phyloP scores from a whole-genome alignment of 2,329 filamentous ascomycete genomes.

The Didymella sp. region DNA sequence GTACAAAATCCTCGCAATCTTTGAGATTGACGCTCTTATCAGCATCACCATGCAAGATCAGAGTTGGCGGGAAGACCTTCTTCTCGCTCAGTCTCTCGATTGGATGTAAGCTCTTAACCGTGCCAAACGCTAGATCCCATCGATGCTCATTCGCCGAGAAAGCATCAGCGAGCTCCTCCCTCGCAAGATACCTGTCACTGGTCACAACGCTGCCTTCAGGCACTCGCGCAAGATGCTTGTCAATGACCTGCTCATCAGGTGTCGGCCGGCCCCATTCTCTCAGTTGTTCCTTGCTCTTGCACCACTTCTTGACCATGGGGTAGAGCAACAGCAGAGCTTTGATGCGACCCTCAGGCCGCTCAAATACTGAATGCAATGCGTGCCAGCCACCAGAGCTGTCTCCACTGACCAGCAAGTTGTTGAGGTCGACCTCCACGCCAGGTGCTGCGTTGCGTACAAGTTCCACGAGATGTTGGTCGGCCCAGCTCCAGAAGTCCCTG shows the following conservation, averaged over 20 bases:
- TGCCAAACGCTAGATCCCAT: constrained; percentile 3
- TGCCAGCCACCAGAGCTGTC: constrained; percentile 41
- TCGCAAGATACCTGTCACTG: neutral
- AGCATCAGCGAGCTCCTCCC: constrained; percentile 6
- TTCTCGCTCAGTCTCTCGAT: constrained; percentile 13
- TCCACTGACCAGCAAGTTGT: constrained; percentile 32
- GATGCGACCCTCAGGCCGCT: constrained; percentile 1
- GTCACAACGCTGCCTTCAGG: constrained; percentile 1
- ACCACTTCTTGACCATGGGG: constrained; percentile 16
- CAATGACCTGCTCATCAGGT: constrained; percentile 3
- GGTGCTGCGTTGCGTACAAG: constrained; percentile 7
- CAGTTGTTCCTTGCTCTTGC: constrained; percentile 11
- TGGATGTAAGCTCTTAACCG: constrained; percentile 10
- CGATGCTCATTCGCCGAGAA: constrained; percentile 10
- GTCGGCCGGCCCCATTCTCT: constrained; percentile 5
- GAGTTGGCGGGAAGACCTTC: neutral
- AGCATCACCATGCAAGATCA: constrained; percentile 20
- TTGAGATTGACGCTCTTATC: constrained; percentile 7
- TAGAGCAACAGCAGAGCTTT: constrained; percentile 9
- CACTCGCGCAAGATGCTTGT: constrained; percentile 1
- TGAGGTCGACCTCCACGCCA: constrained; percentile 14
- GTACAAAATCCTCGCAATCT: constrained; percentile 19
- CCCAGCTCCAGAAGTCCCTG: constrained; percentile 55
- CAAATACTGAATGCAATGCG: constrained; percentile 26
- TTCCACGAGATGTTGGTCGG: constrained; percentile 29